Evolutionary conservation across 192 early-diverging fungal genomes (phyloP), one percentile per base, ranked within the genome.

Genomic region (Umbelopsis sp.): DNA sequence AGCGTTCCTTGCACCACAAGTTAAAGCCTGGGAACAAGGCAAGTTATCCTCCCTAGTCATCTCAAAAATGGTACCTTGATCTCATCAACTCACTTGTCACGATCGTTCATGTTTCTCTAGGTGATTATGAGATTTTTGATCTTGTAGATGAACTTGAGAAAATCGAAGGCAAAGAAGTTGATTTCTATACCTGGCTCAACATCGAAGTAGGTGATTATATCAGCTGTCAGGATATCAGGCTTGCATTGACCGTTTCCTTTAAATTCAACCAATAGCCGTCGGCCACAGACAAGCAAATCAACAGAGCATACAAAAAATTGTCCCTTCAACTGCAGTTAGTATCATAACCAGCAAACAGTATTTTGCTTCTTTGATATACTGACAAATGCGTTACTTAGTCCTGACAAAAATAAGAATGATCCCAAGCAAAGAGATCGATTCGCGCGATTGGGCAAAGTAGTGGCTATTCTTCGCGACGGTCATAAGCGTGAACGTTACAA

Each of bases 51-150:
- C 6, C 25, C 46, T 61, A 44, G 30, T 53, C 18, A 23, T 30
- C 21, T 33, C 11, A 15, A 13, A 35, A 41, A 58, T 61, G 52
- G 45, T 69, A 33, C 27, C 49, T 49, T 20, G 27, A 48, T 70
- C 15, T 41, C 7, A 80, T 70, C 37, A 6, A 41, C 37, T 41
- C 7, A 41, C 37, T 9, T 1, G 37, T 41, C 37, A 6, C 37
- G 37, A 41, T 41, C 37, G 37, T 10, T 10, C 10, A 10, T 6
- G 10, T 41, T 41, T 41, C 70, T 85, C 4, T 48, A 82, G 85
- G 85, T 21, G 92, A 93, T 74, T 89, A 90, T 76, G 91, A 92
- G 75, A 93, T 93, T 69, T 93, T 93, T 79, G 91, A 92, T 82
- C 86, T 93, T 65, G 86, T 89, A 46, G 92, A 93, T 77, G 85